These are phyloP conservation scores for Emydomyces testavorans DNA, from an alignment of 2,329 filamentous ascomycete species.

Conservation along the genomic window DNA sequence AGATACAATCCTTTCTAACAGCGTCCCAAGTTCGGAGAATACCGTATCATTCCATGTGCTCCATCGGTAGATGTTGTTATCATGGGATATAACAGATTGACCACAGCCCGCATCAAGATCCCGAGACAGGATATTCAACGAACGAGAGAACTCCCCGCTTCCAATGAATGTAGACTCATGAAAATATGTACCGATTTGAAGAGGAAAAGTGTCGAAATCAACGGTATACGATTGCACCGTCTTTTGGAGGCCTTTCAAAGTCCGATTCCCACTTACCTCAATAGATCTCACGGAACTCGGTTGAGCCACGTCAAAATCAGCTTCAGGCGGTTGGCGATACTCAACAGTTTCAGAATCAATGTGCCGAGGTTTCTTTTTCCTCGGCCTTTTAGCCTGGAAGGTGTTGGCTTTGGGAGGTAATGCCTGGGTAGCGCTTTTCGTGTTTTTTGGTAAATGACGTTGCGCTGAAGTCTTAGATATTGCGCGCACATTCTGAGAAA, in stretches of 20 bases:
- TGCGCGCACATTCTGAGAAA: constrained; percentile 18
- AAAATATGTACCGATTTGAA: constrained; percentile 45
- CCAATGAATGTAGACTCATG: constrained; percentile 47
- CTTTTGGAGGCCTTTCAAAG: constrained; percentile 35
- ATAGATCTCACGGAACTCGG: constrained; percentile 4
- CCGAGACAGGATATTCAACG: constrained; percentile 32
- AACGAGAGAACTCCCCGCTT: constrained; percentile 42
- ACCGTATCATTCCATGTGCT: constrained; percentile 47
- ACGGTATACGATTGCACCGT: constrained; percentile 41
- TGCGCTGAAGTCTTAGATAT: background rate
- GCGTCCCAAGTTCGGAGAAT: constrained; percentile 35
- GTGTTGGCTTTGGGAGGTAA: constrained; percentile 12
- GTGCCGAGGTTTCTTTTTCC: constrained; percentile 34
- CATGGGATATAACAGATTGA: constrained; percentile 29
- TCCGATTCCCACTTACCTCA: background rate
- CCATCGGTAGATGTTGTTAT: constrained; percentile 34
- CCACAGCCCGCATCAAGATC: constrained; percentile 37
- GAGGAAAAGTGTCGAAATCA: constrained; percentile 43
- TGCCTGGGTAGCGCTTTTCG: background rate
- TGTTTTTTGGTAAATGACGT: background rate
- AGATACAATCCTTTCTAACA: constrained; percentile 19
- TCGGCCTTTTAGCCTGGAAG: constrained; percentile 6
- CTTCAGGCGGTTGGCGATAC: constrained; percentile 34
- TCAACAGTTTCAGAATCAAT: constrained; percentile 38
- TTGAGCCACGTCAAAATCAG: constrained; percentile 16